Evolutionary conservation across 202 grass and related monocot genomes (phyloP).

Genomic region (Alloteropsis angusta): DNA sequence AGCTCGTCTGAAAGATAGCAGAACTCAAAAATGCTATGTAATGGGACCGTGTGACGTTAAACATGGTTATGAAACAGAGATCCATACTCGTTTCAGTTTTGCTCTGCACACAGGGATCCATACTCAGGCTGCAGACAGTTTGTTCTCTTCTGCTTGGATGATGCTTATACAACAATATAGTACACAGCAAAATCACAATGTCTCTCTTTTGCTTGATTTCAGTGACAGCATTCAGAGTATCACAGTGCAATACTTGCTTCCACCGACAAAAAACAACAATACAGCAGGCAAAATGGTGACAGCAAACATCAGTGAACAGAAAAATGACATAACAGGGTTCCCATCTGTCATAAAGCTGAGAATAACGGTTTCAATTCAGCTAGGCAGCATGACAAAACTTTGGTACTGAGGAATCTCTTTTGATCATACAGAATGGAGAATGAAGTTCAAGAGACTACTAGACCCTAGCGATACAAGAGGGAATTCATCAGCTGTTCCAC

Average conservation of each 20-base stretch:
- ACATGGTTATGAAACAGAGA: too few species aligned
- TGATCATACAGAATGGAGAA: constrained; percentile 10
- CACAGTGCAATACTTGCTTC: neutral
- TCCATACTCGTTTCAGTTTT: too few species aligned
- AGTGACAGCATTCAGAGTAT: neutral
- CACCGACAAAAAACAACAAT: neutral
- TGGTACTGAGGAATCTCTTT: neutral
- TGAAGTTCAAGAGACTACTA: neutral
- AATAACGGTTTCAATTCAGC: constrained; percentile 11
- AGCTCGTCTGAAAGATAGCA: neutral
- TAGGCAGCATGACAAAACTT: constrained; percentile 8
- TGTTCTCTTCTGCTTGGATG: too few species aligned
- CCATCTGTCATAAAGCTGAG: constrained; percentile 4
- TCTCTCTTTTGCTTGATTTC: too few species aligned
- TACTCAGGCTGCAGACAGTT: too few species aligned
- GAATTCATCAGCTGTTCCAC: neutral
- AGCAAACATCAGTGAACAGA: neutral
- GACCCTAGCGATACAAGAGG: constrained; percentile 25
- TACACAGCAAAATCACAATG: too few species aligned
- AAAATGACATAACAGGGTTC: neutral
- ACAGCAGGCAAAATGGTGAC: neutral
- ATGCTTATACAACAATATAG: too few species aligned
- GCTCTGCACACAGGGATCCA: too few species aligned
- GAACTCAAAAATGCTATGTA: neutral
- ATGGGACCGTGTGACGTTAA: too few species aligned